A percentile compares a stretch with the other conserved stretches of the same genome.
Conservation (phyloP, 805 yeast species). For the Wickerhamomyces ciferrii region DNA sequence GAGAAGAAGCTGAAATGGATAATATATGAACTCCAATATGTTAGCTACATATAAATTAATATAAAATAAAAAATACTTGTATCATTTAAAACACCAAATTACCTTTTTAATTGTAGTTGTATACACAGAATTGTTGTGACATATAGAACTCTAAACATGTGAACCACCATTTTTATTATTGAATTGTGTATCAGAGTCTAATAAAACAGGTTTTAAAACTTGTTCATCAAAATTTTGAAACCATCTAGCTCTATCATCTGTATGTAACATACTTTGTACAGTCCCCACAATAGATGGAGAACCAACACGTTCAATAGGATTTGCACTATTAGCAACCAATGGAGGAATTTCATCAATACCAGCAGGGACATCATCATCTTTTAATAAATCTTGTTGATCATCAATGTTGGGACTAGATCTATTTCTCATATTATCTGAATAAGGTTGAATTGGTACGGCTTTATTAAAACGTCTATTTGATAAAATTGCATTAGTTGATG, state of each 20-base stretch:
- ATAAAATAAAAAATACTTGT: too few relatives aligned
- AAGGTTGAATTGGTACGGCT: constrained; percentile 11
- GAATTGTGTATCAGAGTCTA: constrained; percentile 42
- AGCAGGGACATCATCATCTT: constrained; percentile 17
- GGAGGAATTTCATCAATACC: constrained; percentile 22
- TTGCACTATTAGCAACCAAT: constrained; percentile 9
- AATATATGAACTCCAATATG: background rate
- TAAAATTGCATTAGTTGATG: constrained; percentile 11
- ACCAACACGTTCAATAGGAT: background rate
- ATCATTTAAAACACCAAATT: too few relatives aligned
- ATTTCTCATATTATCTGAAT: constrained; percentile 24
- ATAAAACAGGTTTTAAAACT: constrained; percentile 84
- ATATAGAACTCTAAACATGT: background rate
- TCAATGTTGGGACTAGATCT: constrained; percentile 16
- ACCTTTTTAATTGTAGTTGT: too few relatives aligned
- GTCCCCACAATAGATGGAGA: constrained; percentile 15
- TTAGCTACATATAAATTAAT: too few relatives aligned
- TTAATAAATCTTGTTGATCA: constrained; percentile 15
- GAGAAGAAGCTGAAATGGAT: constrained; percentile 24
- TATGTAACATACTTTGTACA: constrained; percentile 29
- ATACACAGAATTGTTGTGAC: background rate
- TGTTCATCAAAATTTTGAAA: constrained; percentile 91
- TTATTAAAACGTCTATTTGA: constrained; percentile 13
- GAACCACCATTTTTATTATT: constrained; percentile 9
- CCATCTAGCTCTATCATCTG: constrained; percentile 84